Evolutionary conservation across 805 yeast genomes (phyloP), one percentile per base, ranked within the genome.

Genomic region (Suhomyces xylopsoci): DNA sequence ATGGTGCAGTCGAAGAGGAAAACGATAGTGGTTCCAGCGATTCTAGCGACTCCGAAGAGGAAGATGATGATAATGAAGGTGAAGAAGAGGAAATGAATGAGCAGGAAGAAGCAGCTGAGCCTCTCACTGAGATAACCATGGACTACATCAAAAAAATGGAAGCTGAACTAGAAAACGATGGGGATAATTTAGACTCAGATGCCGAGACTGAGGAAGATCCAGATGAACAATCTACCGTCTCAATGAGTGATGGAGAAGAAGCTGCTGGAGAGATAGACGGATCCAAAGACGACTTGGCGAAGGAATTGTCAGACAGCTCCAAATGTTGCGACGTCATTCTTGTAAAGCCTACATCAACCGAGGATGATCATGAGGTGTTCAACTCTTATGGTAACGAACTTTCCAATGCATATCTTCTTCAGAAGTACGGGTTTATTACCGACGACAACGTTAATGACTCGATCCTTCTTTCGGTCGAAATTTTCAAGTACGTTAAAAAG

Each of bases 401-500:
- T 40, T 69, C 85, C 14, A 90, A 88, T 58, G 75, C 87, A 0
- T 78, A 81, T 36, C 69, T 92, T 41, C 66, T 91, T 12, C 82
- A 91, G 12, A 78, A 88, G 52, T 92, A 91, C 64, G 97, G 97
- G 1, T 91, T 92, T 64, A 80, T 85, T 8, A 82, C 84, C 57
- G 70, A 73, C 1, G 53, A 51, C 5, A 72, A 74, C 50, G 61
- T 64, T 32, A 77, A 81, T 60, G 90, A 87, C 58, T 63, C 77
- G 2, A 79, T 87, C 10, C 75, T 82, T 50, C 63, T 89, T n/a
- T 83, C 85, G 1, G 70, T 74, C 1, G 85, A 83, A 57, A 65
- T 80, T 51, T 59, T 74, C 45, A 63, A 60, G 44, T 62, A 72
- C 40, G 48, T 74, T 38, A 71, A 70, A 48, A 46, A 55, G 25